phyloP scores from a whole-genome alignment of 208 protist species.

The Porcisia deanei region DNA sequence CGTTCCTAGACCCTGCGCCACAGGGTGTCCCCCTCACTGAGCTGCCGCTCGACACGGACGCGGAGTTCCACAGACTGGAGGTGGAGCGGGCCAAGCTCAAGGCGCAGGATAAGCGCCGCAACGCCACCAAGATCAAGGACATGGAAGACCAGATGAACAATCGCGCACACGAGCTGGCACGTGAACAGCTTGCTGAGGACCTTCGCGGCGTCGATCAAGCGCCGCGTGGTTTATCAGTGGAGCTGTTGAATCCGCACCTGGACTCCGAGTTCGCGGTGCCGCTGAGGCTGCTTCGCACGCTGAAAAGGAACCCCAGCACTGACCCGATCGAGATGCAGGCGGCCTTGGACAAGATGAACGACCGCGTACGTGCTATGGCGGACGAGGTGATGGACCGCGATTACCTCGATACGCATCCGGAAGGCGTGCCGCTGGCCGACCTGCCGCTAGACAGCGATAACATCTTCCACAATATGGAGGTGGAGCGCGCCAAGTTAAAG shows the following conservation, averaged over 20 bases:
- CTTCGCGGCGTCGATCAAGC: conserved; percentile 47
- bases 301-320: conserved; percentile 41
- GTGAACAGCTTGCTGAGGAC: conserved; percentile 61
- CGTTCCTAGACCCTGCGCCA: conserved; percentile 58
- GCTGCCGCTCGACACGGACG: conserved; percentile 66
- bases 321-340: conserved; percentile 44
- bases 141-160: conserved; percentile 74
- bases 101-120: conserved; percentile 57
- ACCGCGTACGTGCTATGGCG: conserved; percentile 51
- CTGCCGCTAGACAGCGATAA: conserved; percentile 54
- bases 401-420: conserved; percentile 70
- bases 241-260: conserved; percentile 55
- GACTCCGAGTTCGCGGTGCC: conserved; percentile 60
- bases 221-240: conserved; percentile 60
- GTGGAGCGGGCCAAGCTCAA: conserved; percentile 66
- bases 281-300: conserved; percentile 40
- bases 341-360: conserved; percentile 54
- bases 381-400: conserved; percentile 48
- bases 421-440: conserved; percentile 58
- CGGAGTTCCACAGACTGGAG: conserved; percentile 68
- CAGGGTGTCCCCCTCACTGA: conserved; percentile 60
- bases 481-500: conserved; percentile 72
- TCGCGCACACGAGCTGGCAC: conserved; percentile 60
- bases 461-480: conserved; percentile 61
- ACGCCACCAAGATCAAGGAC: conserved; percentile 52